Evolutionary conservation across 2,329 filamentous ascomycete species (phyloP).

Genomic region (Calonectria pteridis): DNA sequence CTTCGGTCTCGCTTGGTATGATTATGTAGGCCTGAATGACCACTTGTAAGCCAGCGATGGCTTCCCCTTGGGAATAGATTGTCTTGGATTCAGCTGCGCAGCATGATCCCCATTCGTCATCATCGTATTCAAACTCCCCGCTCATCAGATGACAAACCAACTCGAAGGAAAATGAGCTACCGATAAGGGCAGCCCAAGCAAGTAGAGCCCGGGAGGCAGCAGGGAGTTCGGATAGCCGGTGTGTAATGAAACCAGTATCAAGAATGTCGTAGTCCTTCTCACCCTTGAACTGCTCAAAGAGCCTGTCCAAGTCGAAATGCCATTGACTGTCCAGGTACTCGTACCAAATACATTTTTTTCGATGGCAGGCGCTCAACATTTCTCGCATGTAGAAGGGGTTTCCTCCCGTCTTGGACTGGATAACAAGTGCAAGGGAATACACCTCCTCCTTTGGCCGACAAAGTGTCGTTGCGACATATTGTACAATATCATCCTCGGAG

Average conservation of each 20-base stretch:
- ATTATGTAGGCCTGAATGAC: conserved; percentile 86
- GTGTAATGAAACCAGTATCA: conserved; percentile 85
- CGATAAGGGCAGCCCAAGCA: conserved; percentile 87
- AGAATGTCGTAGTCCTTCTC: conserved; percentile 84
- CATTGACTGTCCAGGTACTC: conserved; percentile 86
- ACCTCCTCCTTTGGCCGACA: conserved; percentile 80
- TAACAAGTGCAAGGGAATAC: conserved; percentile 81
- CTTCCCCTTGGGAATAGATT: conserved; percentile 72
- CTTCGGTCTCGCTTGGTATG: conserved; percentile 84
- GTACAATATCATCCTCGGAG: conserved; percentile 81
- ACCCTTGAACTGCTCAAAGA: conserved; percentile 87
- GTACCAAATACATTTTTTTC: conserved; percentile 91
- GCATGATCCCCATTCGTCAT: conserved; percentile 57
- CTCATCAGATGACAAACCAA: conserved; percentile 82
- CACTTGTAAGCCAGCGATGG: conserved; percentile 83
- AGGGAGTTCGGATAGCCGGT: conserved; percentile 82
- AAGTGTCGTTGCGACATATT: conserved; percentile 86
- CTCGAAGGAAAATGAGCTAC: conserved; percentile 85
- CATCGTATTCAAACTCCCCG: conserved; percentile 75
- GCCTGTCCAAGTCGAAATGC: conserved; percentile 86
- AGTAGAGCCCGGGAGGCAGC: conserved; percentile 81
- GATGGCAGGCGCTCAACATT: conserved; percentile 88
- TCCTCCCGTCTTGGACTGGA: conserved; percentile 89
- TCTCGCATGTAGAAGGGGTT: conserved; percentile 94
- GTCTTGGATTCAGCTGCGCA: conserved; percentile 38